A percentile compares a stretch with the other conserved stretches of the same genome.
phyloP scores from a whole-genome alignment of 345 rosid species.

The Schrenkiella parvula region DNA sequence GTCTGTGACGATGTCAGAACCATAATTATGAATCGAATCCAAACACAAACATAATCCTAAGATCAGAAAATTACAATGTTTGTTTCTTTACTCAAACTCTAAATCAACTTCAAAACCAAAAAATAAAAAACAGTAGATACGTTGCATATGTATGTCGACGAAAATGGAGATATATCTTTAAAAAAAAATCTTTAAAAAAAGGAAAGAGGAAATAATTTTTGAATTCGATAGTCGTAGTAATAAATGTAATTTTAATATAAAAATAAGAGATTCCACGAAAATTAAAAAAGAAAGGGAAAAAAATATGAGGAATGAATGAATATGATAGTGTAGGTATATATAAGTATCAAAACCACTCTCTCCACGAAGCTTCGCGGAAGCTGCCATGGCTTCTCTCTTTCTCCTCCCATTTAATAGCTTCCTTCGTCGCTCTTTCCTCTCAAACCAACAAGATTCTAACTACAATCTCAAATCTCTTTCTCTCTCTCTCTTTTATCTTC shows the following conservation, averaged over 20 bases:
- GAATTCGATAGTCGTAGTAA: background rate
- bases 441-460: conserved; percentile 6
- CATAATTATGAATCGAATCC: too few species aligned
- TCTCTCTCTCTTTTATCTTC: background rate
- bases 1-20: too few species aligned
- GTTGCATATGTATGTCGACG: background rate
- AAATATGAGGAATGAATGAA: background rate
- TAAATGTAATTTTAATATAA: background rate
- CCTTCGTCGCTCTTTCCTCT: conserved; percentile 30
- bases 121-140: conserved; percentile 2
- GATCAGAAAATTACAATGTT: too few species aligned
- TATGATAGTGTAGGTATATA: background rate
- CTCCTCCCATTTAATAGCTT: conserved; percentile 52
- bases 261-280: background rate
- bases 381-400: conserved; percentile 43
- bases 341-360: conserved; percentile 12
- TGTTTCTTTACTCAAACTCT: too few species aligned
- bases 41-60: too few species aligned
- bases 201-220: background rate
- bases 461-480: background rate
- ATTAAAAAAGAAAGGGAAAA: background rate
- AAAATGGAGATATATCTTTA: background rate
- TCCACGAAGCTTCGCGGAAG: conserved; percentile 82
- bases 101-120: too few species aligned
- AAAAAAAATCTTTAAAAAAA: too few species aligned